A percentile compares a stretch with the other conserved stretches of the same genome.
Conservation (phyloP, 2,329 filamentous ascomycete species). For the Parascedosporium putredinis region DNA sequence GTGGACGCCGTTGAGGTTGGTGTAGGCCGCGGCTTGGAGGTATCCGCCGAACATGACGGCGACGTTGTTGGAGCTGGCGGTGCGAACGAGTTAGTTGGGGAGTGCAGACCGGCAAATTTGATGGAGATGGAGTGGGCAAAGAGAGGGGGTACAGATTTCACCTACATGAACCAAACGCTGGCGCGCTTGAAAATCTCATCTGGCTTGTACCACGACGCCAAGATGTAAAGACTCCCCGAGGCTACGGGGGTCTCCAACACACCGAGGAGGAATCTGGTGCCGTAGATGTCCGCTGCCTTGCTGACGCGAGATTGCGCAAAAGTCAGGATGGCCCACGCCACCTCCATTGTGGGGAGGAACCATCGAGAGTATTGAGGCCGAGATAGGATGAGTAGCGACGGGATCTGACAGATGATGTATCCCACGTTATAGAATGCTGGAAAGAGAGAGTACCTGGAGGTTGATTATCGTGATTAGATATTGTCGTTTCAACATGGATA, state of each 20-base stretch:
- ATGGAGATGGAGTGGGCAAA: neutral
- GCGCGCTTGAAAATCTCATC: slow-evolving; percentile 35
- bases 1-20: slow-evolving; percentile 25
- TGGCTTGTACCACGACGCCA: slow-evolving; percentile 23
- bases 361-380: slow-evolving; percentile 14
- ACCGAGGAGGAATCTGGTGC: slow-evolving; percentile 19
- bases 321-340: slow-evolving; percentile 15
- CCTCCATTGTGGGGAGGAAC: slow-evolving; percentile 14
- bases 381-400: slow-evolving; percentile 17
- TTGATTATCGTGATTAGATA: neutral
- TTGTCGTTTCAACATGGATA: neutral
- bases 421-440: slow-evolving; percentile 19
- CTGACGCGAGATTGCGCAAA: slow-evolving; percentile 16
- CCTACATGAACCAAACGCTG: slow-evolving; percentile 33
- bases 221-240: slow-evolving; percentile 18
- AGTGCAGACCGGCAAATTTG: neutral
- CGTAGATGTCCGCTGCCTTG: slow-evolving; percentile 18
- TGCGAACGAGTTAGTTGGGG: neutral
- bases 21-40: slow-evolving; percentile 29
- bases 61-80: slow-evolving; percentile 13
- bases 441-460: slow-evolving; percentile 16
- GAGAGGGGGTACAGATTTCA: neutral
- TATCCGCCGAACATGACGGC: slow-evolving; percentile 24
- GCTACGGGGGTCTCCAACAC: slow-evolving; percentile 19
- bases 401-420: slow-evolving; percentile 17